Percentiles rank a stretch among this genome's conserved stretches.
Evolutionary conservation across 176 grass and related monocot genomes (phyloP).

Genomic region (Carex kokanica): DNA sequence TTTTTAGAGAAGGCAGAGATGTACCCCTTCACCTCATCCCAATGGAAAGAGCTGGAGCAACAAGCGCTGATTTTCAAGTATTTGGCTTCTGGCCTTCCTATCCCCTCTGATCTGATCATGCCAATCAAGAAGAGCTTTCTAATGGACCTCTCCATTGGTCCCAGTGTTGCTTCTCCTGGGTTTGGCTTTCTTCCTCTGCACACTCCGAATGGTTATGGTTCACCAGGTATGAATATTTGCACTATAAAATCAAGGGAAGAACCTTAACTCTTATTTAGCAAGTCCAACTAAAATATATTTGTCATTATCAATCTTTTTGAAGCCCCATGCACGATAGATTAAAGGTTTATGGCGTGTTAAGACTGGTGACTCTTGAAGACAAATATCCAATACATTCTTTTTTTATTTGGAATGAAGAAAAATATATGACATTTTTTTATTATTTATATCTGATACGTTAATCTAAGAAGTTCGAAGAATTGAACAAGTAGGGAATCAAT

Average conservation of each 20-base stretch:
- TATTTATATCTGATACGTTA: not conserved
- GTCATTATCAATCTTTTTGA: not conserved
- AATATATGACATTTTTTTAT: not conserved
- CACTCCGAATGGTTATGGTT: constrained; percentile 7
- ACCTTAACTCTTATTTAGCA: not conserved
- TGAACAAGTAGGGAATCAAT: not conserved
- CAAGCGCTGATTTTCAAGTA: constrained; percentile 89
- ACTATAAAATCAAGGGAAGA: not conserved
- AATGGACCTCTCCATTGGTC: constrained; percentile 28
- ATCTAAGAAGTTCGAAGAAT: not conserved
- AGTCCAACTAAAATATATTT: not conserved
- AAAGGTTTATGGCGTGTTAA: not conserved
- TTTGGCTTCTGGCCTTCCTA: constrained; percentile 61
- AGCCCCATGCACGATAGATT: not conserved
- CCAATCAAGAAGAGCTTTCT: constrained; percentile 33
- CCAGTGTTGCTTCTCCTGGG: not conserved
- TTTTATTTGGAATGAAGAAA: not conserved
- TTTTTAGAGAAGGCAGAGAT: constrained; percentile 7
- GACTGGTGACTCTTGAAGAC: not conserved
- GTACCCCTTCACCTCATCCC: constrained; percentile 62
- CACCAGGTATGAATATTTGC: constrained; percentile 20
- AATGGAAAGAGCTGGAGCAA: constrained; percentile 77
- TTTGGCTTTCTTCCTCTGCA: constrained; percentile 14
- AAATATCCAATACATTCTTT: not conserved
- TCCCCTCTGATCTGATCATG: constrained; percentile 67